Percentiles rank a stretch among this genome's conserved stretches.
phyloP scores from a whole-genome alignment of 371 early-diverging fungal genomes.

The Amoeboaphelidium protococcarum region DNA sequence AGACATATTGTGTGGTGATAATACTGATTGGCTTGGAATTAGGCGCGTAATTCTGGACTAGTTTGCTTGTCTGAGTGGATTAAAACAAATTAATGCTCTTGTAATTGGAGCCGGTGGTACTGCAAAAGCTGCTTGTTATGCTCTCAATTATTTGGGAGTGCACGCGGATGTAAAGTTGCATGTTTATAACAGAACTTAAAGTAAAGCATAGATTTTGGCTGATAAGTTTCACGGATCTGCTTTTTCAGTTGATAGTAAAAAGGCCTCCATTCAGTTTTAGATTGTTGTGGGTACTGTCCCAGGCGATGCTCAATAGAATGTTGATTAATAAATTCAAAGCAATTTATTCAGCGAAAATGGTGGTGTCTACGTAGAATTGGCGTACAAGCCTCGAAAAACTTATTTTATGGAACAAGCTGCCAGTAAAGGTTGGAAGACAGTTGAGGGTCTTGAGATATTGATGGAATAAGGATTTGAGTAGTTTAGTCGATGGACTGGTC shows the following conservation, averaged over 20 bases:
- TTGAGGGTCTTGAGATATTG: conserved; percentile 63
- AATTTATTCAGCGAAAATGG: conserved; percentile 6
- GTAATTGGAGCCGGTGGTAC: conserved; percentile 95
- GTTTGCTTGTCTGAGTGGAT: conserved; percentile 9
- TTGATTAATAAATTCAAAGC: conserved; percentile 17
- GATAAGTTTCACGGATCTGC: conserved; percentile 29
- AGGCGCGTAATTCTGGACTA: conserved; percentile 25
- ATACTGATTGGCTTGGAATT: conserved; percentile 86
- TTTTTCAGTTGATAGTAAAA: conserved; percentile 5
- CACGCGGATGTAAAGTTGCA: conserved; percentile 16
- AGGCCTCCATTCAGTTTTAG: conserved; percentile 1
- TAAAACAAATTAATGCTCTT: conserved; percentile 20
- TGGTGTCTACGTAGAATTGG: conserved; percentile 71
- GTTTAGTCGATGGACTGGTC: conserved; percentile 21
- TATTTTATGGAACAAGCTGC: conserved; percentile 22
- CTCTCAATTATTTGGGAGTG: conserved; percentile 43
- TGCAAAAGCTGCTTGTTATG: conserved; percentile 67
- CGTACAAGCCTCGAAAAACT: conserved; percentile 66
- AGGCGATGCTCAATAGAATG: conserved; percentile 30
- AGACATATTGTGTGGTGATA: conserved; percentile 39
- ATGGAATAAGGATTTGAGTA: conserved; percentile 77
- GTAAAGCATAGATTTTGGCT: conserved; percentile 40
- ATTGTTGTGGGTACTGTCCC: conserved; percentile 54
- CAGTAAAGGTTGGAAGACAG: conserved; percentile 32
- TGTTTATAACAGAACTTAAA: conserved; percentile 61